phyloP scores from a whole-genome alignment of 257 asterid genomes.

The Lantana camara region DNA sequence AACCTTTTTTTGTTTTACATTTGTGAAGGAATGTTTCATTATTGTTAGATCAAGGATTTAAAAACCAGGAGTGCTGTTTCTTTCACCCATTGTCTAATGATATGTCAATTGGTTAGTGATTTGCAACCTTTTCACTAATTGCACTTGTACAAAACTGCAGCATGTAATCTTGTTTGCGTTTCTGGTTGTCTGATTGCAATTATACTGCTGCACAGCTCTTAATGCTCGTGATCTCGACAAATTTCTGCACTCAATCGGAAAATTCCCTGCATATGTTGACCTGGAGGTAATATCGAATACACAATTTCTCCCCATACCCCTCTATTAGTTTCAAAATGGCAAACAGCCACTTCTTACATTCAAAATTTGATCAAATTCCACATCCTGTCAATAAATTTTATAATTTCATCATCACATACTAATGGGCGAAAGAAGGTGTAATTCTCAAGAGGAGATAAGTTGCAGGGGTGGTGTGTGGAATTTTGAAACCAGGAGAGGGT shows the following conservation, averaged over 20 bases:
- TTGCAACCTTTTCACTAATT: neutral
- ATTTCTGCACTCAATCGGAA: conserved; percentile 79
- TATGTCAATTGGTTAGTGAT: conserved; percentile 64
- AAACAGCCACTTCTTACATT: no score
- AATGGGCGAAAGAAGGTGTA: no score
- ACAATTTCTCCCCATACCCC: no score
- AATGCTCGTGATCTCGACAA: conserved; percentile 74
- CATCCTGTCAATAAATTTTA: no score
- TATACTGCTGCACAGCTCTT: conserved; percentile 57
- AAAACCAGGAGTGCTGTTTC: conserved; percentile 64
- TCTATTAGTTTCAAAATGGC: no score
- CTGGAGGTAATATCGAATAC: conserved; percentile 67
- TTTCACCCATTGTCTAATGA: conserved; percentile 96
- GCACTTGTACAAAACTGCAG: neutral
- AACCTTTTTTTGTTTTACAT: conserved; percentile 23
- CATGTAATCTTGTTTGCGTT: conserved; percentile 1
- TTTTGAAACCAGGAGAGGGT: no score
- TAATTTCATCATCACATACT: no score
- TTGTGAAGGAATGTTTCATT: conserved; percentile 76
- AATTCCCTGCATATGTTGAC: conserved; percentile 71
- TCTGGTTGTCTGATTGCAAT: conserved; percentile 15
- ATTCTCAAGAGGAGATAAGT: no score
- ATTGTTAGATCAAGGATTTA: conserved; percentile 83
- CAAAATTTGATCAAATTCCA: no score
- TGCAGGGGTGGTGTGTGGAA: no score